Base-by-base conservation (phyloP, 163 green algal genomes). In the Prototheca wickerhamii region DNA sequence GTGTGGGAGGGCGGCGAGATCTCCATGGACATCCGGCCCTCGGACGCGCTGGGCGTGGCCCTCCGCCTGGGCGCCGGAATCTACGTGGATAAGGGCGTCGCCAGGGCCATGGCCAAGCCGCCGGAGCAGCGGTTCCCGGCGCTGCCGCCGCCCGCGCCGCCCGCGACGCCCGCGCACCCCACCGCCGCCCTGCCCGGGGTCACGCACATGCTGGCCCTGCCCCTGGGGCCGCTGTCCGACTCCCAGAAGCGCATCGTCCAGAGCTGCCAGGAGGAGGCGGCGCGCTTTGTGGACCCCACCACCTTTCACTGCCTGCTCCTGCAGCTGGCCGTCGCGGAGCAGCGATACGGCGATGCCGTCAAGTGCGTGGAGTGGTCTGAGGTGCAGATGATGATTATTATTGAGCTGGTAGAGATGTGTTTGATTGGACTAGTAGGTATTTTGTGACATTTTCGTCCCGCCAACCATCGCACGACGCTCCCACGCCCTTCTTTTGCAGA, bases 1-100 rank as follows among this genome's bases (percentile, higher is more conserved):
- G 56, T 53, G 17, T 65, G 42, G 58, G 53, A 29, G 20, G 53
- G 29, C 32, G 34, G 29, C 58, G 82, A 86, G 66, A 44, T 89
- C 8, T 68, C 77, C 42, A 54, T 90, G 12, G 83, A 90, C 46
- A 70, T 78, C 15, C 60, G 83, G 31, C 83, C 83, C 18, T 84
- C 72, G 23, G 84, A 91, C 49, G 84, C 83, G 6, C 70, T 91
- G 58, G 89, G 89, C 69, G 60, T 91, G 55, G 83, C 83, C 8
- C 57, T 84, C 43, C 72, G 84, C 23, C 88, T 87, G 67, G 53
- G 61, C 26, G 73, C 76, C 4, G 58, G 69, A 28, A 79, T 87
- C 29, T 86, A 77, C 34, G 76, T 87, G 25, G 72, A 73, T 67
- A 78, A 71, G 29, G 60, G 76, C 20, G 60, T 83, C 2, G 73